Evolutionary conservation across 306 rosid genomes (phyloP), one percentile per base, ranked within the genome.

Genomic region (Neltuma alba): DNA sequence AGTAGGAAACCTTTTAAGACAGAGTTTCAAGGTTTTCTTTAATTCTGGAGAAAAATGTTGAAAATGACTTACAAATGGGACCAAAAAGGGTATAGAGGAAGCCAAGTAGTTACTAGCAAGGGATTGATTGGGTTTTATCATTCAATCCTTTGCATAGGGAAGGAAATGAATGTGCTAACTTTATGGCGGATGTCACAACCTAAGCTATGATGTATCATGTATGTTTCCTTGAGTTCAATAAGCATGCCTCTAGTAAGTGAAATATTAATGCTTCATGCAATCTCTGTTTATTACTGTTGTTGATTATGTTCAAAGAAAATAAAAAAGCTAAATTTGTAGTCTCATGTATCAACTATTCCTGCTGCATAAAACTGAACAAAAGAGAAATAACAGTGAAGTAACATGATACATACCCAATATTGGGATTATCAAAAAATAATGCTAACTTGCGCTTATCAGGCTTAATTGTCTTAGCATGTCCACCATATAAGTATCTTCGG

Each of bases 371-470:
- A 52, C 7, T 52, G 70, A 77, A 81, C 70, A 38, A 58, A 45
- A 48, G 36, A 48, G 65, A 77, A 48, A 36, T 52, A 36, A 21
- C 21, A 74, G 67, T 7, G 6, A 68, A 14, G 72, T 21, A 67
- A 25, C 54, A 60, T 30, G 61, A 67, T 44, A 70, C 86, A 67
- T 93, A 96, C 99, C 97, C 98, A 62, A 90, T 88, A 78, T 83
- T 87, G 38, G 90, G 98, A 87, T 93, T 96, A 88, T 93, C 99
- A 78, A 93, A 90, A 70, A 90, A 82, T 78, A 89, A 38, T 9
- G 93, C 97, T 77, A 93, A 81, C 92, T 96, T 96, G 71, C 99
- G 94, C 88, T 96, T 96, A 86, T 96, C 99, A 6, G 99, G 99
- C 83, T 83, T 93, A 85, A 96, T 93, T 70, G 98, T 96, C 91